phyloP scores from a whole-genome alignment of 108 stramenopile species.

The Poteriospumella lacustris region DNA sequence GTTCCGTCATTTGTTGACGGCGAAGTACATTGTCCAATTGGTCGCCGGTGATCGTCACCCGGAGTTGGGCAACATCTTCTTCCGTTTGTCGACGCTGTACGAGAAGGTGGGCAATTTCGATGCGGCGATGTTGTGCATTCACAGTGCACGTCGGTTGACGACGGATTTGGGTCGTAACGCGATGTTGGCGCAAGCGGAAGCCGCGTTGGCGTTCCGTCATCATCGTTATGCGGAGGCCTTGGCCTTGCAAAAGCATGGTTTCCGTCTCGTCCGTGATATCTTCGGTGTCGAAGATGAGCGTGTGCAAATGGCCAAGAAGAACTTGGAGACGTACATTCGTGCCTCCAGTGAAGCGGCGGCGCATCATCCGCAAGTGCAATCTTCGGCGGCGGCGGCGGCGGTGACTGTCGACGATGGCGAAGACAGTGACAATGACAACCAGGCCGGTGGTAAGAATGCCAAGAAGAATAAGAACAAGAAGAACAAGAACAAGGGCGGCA shows the following conservation, averaged over 20 bases:
- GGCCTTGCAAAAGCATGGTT: neutral
- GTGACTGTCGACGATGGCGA: too few species aligned
- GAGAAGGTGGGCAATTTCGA: constrained; percentile 2
- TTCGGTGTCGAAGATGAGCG: neutral
- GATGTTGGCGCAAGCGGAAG: neutral
- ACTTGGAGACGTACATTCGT: constrained; percentile 11
- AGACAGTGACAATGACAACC: too few species aligned
- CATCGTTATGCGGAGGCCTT: neutral
- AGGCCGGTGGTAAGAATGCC: neutral
- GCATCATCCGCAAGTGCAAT: neutral
- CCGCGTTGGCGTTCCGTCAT: neutral
- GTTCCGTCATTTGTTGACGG: neutral
- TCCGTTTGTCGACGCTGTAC: neutral
- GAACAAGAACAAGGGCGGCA: neutral
- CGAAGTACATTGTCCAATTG: neutral
- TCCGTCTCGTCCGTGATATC: neutral
- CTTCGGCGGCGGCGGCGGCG: too few species aligned
- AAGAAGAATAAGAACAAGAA: constrained; percentile 18
- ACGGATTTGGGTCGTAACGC: neutral
- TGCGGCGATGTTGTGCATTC: neutral
- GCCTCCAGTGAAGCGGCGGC: neutral
- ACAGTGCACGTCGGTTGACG: neutral
- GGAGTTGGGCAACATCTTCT: neutral
- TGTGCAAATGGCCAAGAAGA: neutral
- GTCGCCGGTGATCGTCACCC: neutral